phyloP scores from a whole-genome alignment of 1,284 basidiomycete species.

The Papiliotrema fonsecae region DNA sequence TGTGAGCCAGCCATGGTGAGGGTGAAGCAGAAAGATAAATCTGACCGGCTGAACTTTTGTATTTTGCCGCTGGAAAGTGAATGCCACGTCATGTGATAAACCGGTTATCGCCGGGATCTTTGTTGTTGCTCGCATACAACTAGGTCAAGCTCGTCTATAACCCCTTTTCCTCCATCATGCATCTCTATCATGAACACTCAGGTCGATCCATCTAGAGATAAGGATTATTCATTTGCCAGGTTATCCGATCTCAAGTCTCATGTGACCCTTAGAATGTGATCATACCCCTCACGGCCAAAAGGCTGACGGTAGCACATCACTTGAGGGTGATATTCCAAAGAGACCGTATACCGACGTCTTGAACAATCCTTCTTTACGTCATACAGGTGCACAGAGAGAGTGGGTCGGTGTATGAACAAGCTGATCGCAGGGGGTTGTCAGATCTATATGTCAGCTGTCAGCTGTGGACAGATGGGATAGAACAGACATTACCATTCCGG shows the following conservation, averaged over 20 bases:
- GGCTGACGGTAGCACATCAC: slow-evolving; percentile 60
- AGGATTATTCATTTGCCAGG: slow-evolving; percentile 83
- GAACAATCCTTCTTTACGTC: slow-evolving; percentile 69
- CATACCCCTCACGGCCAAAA: background rate
- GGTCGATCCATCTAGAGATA: slow-evolving; percentile 36
- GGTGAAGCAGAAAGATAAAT: too few species aligned
- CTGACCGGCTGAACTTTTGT: too few species aligned
- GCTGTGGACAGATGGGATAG: slow-evolving; percentile 87
- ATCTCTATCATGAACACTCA: slow-evolving; percentile 17
- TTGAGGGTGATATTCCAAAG: slow-evolving; percentile 70
- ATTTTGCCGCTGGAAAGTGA: background rate
- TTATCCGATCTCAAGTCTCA: slow-evolving; percentile 79
- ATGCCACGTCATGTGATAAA: background rate
- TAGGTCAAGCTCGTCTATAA: too few species aligned
- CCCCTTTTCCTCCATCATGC: background rate
- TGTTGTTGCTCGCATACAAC: too few species aligned
- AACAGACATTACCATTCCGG: slow-evolving; percentile 79
- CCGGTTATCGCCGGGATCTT: background rate
- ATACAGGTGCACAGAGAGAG: slow-evolving; percentile 70
- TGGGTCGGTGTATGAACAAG: slow-evolving; percentile 19
- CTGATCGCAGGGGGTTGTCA: slow-evolving; percentile 60
- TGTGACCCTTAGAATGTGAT: slow-evolving; percentile 78
- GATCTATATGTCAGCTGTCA: slow-evolving; percentile 91
- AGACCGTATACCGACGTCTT: slow-evolving; percentile 66
- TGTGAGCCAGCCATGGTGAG: slow-evolving; percentile 56